Evolutionary conservation across 2,329 filamentous ascomycete species (phyloP), one percentile per base, ranked within the genome.

Genomic region (Ophiostoma sp.): DNA sequence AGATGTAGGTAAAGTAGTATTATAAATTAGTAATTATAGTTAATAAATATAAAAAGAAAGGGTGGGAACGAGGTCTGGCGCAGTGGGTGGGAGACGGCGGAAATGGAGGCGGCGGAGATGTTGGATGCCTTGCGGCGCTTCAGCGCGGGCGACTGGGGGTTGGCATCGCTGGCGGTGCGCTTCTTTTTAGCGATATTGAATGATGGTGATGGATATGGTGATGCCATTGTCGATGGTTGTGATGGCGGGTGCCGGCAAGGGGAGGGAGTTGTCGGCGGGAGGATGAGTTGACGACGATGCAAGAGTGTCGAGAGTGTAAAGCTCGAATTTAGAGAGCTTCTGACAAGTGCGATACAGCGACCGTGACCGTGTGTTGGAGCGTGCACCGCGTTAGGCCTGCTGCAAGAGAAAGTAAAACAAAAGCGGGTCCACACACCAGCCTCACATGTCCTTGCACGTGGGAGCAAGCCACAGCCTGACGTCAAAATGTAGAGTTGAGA

Each of bases 61-160:
- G 33, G 8, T n/a, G n/a, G n/a, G 79, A 94, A 96, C 0, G 92
- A 94, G 4, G 93, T 95, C 79, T 94, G 92, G 52, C 93, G 92
- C 1, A 96, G 88, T 1, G 91, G 92, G 76, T 93, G 92, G 0
- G 87, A 84, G 45, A 36, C 45, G 1, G 88, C 87, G 77, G 64
- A 72, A 17, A 80, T 78, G 8, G 88, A 88, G 9, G 86, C 82
- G 33, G 86, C 83, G 3, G 90, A 90, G 76, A 90, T 84, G 75
- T 82, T 87, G 15, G 91, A 93, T 6, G 90, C 86, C 79, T 95
- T 95, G 79, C 92, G 91, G 64, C 91, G 90, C 80, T 93, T 93
- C 64, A 84, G 81, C 19, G 83, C 80, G 0, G 83, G 85, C 2
- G 82, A 69, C 45, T 50, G 83, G 63, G 85, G 83, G 48, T 85